These are phyloP conservation scores for Orbilia brochopaga DNA, from an alignment of 2,329 filamentous ascomycete genomes.

Conservation along the genomic window DNA sequence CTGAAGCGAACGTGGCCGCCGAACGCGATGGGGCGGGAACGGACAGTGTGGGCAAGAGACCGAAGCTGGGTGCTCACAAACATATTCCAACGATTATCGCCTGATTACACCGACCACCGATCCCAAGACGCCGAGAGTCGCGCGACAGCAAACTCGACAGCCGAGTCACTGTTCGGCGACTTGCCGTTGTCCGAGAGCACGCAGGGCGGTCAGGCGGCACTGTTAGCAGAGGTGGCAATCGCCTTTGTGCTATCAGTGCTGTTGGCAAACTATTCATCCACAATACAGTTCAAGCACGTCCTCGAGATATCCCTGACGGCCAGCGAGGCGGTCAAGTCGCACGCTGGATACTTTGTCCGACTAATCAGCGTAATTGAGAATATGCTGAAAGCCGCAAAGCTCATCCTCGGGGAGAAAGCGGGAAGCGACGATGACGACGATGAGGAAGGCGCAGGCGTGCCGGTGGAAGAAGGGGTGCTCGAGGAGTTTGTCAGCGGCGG, in stretches of 20 bases:
- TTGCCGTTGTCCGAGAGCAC: constrained; percentile 29
- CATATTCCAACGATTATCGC: constrained; percentile 25
- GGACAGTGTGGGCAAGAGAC: constrained; percentile 54
- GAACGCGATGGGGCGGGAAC: constrained; percentile 53
- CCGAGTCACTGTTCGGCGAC: constrained; percentile 26
- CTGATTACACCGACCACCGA: constrained; percentile 22
- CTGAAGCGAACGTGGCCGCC: constrained; percentile 54
- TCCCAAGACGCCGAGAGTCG: constrained; percentile 6
- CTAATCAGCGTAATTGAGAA: constrained; percentile 47
- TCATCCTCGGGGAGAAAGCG: constrained; percentile 50
- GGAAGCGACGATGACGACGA: constrained; percentile 52
- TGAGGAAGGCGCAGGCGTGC: constrained; percentile 33
- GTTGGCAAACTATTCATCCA: constrained; percentile 53
- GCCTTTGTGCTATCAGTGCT: constrained; percentile 53
- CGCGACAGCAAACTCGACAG: constrained; percentile 39
- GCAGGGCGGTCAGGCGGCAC: constrained; percentile 29
- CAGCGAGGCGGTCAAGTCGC: constrained; percentile 44
- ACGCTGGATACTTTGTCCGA: constrained; percentile 44
- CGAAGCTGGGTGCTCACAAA: constrained; percentile 53
- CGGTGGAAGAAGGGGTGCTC: constrained; percentile 32
- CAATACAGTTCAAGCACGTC: constrained; percentile 53
- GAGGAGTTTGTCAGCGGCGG: constrained; percentile 51
- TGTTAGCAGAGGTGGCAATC: constrained; percentile 53
- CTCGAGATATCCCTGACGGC: constrained; percentile 52
- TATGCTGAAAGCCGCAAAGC: constrained; percentile 46